These are phyloP conservation scores for Elsinoe fawcettii DNA, from an alignment of 2,329 filamentous ascomycete genomes.

Conservation along the genomic window DNA sequence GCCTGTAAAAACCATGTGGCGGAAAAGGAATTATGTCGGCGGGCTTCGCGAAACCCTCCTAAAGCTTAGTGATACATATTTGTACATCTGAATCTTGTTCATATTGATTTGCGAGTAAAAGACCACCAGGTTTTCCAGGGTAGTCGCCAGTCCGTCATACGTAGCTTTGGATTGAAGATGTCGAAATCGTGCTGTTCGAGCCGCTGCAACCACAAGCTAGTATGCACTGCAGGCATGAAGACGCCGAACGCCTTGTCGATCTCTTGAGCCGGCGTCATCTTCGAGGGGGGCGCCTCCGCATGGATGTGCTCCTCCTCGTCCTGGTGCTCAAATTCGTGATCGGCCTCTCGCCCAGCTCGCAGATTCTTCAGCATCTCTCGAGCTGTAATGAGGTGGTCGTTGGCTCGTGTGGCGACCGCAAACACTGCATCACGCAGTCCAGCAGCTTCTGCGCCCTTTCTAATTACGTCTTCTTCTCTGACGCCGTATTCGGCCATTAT, in stretches of 20 bases:
- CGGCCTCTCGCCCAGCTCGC: constrained; percentile 62
- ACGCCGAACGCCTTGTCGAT: constrained; percentile 66
- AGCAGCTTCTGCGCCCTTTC: constrained; percentile 66
- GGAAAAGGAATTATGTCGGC: not conserved
- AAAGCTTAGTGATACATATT: constrained; percentile 1
- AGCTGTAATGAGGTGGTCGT: constrained; percentile 91
- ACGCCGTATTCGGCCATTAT: constrained; percentile 77
- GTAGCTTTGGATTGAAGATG: constrained; percentile 57
- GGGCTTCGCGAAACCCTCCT: not conserved
- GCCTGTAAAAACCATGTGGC: not conserved
- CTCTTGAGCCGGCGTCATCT: constrained; percentile 41
- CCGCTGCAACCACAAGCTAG: constrained; percentile 67
- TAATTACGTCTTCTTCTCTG: constrained; percentile 81
- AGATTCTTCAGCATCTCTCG: constrained; percentile 83
- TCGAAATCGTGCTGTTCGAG: constrained; percentile 81
- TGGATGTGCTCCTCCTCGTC: constrained; percentile 63
- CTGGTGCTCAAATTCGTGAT: constrained; percentile 83
- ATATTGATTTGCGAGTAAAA: constrained; percentile 48
- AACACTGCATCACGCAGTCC: constrained; percentile 88
- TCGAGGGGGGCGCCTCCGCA: constrained; percentile 17
- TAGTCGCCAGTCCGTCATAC: constrained; percentile 69
- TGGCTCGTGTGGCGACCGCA: constrained; percentile 82
- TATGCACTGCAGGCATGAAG: constrained; percentile 70
- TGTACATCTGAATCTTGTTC: constrained; percentile 13
- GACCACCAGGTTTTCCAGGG: constrained; percentile 69